A percentile compares a stretch with the other conserved stretches of the same genome.
phyloP scores from a whole-genome alignment of 2,329 filamentous ascomycete genomes.

The Mariannaea elegans region DNA sequence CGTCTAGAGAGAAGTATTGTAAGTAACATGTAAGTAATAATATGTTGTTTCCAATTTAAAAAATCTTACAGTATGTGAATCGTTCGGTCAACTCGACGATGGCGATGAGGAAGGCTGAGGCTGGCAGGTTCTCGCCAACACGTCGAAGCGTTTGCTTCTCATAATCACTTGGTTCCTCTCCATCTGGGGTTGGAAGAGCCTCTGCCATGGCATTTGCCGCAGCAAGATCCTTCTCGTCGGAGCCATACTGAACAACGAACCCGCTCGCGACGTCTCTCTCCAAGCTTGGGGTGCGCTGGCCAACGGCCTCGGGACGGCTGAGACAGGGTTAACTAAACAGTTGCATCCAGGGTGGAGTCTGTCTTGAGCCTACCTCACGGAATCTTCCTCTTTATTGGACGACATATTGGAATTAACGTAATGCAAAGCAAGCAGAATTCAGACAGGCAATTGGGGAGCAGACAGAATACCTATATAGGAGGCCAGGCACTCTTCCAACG shows the following conservation, averaged over 20 bases:
- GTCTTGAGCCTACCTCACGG: slow-evolving; percentile 41
- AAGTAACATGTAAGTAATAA: slow-evolving; percentile 38
- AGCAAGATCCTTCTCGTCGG: slow-evolving; percentile 34
- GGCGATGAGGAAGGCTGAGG: slow-evolving; percentile 65
- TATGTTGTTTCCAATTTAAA: too few species aligned
- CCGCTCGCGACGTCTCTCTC: slow-evolving; percentile 39
- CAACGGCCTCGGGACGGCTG: slow-evolving; percentile 43
- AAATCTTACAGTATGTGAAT: slow-evolving; percentile 59
- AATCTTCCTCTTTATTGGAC: slow-evolving; percentile 45
- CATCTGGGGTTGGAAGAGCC: slow-evolving; percentile 50
- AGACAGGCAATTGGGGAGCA: background rate
- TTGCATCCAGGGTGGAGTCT: background rate
- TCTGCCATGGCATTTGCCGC: slow-evolving; percentile 35
- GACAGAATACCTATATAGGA: background rate
- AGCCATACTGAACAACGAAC: slow-evolving; percentile 33
- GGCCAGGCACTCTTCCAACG: background rate
- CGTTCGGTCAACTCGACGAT: slow-evolving; percentile 65
- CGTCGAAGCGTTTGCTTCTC: slow-evolving; percentile 61
- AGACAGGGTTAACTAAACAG: slow-evolving; percentile 18
- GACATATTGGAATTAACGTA: slow-evolving; percentile 37
- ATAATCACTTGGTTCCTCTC: slow-evolving; percentile 61
- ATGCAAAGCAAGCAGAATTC: background rate
- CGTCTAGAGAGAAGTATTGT: background rate
- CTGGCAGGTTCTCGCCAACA: slow-evolving; percentile 62
- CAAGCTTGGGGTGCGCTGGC: slow-evolving; percentile 34